Base-by-base conservation (phyloP, 495 filamentous ascomycete genomes). In the Aeminium ludgeri region DNA sequence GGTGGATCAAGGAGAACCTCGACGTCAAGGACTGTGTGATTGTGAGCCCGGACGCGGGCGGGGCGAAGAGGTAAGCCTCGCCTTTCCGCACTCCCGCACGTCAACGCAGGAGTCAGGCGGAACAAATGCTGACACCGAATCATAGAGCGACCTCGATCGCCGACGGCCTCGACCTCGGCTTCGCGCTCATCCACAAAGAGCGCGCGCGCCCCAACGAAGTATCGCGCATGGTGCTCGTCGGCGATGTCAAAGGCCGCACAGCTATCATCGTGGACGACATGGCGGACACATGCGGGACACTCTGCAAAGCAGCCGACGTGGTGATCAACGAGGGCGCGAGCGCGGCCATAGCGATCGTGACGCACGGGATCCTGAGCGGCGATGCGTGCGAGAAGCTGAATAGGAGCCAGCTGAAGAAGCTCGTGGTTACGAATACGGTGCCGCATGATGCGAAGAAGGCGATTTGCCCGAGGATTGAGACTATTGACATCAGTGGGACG, bases 111-210 rank as follows among this genome's bases (percentile, higher is more conserved):
- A 25, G 30, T 29, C 12, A 10, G 10, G n/a, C n/a, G n/a, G n/a
- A n/a, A n/a, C n/a, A n/a, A n/a, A n/a, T n/a, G n/a, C 30, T 40
- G 39, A 40, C 25, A 20, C 31, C 13, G 10, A 12, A 12, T n/a
- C 27, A 41, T 35, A 78, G 86, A 58, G 89, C 87, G 30, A 95
- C 89, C n/a, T 83, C 78, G 7, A 94, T 96, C 43, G 89, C 89
- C 40, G 91, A 96, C 59, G 79, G 85, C 17, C 74, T 97, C 34
- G 85, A 95, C 55, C 76, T 86, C 39, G 81, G 80, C 49, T 97
- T 97, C 61, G 89, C 89, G n/a, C 75, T 97, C 25, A 97, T 97
- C 55, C 89, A 96, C 74, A 96, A 96, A 64, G 87, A 96, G 63
- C 85, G 89, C 40, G 80, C 86, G 0, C 73, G 86, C 17, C 87